These are phyloP conservation scores for Hondaea fermentalgiana DNA, from an alignment of 108 stramenopile genomes.

Conservation along the genomic window DNA sequence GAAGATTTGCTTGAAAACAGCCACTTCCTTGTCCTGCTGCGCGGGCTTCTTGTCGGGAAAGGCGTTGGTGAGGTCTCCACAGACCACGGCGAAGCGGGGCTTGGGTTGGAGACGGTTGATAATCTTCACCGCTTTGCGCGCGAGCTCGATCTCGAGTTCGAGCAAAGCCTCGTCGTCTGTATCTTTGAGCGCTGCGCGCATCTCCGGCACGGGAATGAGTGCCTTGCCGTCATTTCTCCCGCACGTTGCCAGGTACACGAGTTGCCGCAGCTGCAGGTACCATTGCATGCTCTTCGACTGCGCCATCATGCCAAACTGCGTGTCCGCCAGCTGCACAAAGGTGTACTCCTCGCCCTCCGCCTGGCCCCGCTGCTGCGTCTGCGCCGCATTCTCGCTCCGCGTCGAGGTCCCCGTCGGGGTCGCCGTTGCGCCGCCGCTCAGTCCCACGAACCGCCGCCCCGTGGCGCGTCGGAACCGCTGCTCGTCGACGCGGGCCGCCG, in stretches of 20 bases:
- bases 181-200: not conserved
- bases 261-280: not conserved
- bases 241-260: not conserved
- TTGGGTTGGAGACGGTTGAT: not conserved
- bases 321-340: slow-evolving; percentile 4
- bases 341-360: not conserved
- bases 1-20: slow-evolving; percentile 53
- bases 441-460: not conserved
- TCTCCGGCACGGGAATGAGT: not conserved
- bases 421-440: not conserved
- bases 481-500: not conserved
- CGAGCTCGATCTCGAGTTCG: not conserved
- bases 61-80: not conserved
- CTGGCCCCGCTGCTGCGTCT: not conserved
- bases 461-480: not conserved
- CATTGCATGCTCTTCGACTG: not conserved
- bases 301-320: slow-evolving; percentile 15
- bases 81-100: slow-evolving; percentile 1
- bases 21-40: slow-evolving; percentile 55
- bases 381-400: too few relatives aligned
- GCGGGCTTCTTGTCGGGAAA: slow-evolving; percentile 38
- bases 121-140: not conserved
- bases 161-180: not conserved
- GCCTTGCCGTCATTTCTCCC: not conserved
- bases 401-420: not conserved